phyloP scores from a whole-genome alignment of 345 rosid species.

The Balakata baccata region DNA sequence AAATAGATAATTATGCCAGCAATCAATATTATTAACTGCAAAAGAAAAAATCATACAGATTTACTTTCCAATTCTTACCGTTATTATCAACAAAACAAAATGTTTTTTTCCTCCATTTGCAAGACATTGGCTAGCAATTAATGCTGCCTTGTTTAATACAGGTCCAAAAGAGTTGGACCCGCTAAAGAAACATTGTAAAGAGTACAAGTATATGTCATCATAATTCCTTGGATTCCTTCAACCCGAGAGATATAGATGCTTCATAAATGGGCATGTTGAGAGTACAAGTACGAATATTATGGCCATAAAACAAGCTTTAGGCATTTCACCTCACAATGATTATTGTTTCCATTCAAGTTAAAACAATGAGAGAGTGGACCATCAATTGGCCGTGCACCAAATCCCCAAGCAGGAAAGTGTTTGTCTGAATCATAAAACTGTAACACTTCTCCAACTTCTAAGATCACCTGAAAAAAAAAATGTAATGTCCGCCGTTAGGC shows the following conservation, averaged over 20 bases:
- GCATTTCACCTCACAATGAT: conserved; percentile 62
- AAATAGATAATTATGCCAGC: neutral
- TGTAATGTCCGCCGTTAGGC: conserved; percentile 2
- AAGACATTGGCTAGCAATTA: conserved; percentile 66
- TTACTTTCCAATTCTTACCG: conserved; percentile 46
- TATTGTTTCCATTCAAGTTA: conserved; percentile 85
- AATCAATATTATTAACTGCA: neutral
- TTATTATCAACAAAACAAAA: conserved; percentile 77
- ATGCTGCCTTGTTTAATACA: conserved; percentile 67
- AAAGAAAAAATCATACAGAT: conserved; percentile 7
- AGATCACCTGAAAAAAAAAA: conserved; percentile 54
- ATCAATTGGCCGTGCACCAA: conserved; percentile 97
- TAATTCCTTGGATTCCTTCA: conserved; percentile 85
- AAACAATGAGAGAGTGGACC: conserved; percentile 95
- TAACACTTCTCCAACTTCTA: conserved; percentile 85
- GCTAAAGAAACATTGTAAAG: conserved; percentile 90
- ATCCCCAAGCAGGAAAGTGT: conserved; percentile 94
- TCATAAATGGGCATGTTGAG: conserved; percentile 5
- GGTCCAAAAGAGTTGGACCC: conserved; percentile 92
- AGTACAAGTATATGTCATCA: conserved; percentile 74
- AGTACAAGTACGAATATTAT: conserved; percentile 4
- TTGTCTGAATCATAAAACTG: conserved; percentile 80
- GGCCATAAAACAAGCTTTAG: conserved; percentile 4
- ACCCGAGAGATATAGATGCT: conserved; percentile 47
- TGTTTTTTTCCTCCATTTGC: conserved; percentile 59